Evolutionary conservation across 768 basidiomycete genomes (phyloP).

Genomic region (Sporobolomyces pararoseus): DNA sequence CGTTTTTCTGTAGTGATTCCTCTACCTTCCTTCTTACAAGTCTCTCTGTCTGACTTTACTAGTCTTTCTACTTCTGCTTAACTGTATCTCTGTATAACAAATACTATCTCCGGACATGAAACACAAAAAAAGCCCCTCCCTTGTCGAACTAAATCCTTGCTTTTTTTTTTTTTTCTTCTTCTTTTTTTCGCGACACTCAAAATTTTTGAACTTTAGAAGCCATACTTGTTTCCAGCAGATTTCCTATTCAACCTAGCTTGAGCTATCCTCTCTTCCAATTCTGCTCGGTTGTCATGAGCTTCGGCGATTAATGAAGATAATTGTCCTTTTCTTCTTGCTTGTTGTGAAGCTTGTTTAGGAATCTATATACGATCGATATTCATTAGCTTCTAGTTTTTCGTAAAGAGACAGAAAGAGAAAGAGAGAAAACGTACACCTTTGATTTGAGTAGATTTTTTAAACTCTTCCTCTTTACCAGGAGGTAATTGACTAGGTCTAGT

Average conservation of each 20-base stretch:
- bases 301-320: conserved; percentile 73
- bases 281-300: conserved; percentile 77
- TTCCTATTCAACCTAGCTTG: conserved; percentile 77
- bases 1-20: no score
- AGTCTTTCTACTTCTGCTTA: no score
- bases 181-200: no score
- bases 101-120: no score
- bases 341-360: conserved; percentile 51
- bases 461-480: conserved; percentile 17
- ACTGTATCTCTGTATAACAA: no score
- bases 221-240: conserved; percentile 88
- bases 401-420: not conserved
- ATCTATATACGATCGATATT: conserved; percentile 3
- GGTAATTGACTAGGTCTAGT: conserved; percentile 20
- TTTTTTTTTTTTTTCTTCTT: no score
- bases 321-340: conserved; percentile 72
- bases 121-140: no score
- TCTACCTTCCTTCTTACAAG: no score
- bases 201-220: conserved; percentile 50
- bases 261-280: conserved; percentile 75
- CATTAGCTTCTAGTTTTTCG: not conserved
- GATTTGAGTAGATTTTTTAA: conserved; percentile 22
- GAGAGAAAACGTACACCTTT: conserved; percentile 30
- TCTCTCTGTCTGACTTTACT: no score
- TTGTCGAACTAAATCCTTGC: no score